Percentiles rank a stretch among this genome's conserved stretches.
Conservation (phyloP, 352 stramenopile genomes). For the Phytopythium vexans region DNA sequence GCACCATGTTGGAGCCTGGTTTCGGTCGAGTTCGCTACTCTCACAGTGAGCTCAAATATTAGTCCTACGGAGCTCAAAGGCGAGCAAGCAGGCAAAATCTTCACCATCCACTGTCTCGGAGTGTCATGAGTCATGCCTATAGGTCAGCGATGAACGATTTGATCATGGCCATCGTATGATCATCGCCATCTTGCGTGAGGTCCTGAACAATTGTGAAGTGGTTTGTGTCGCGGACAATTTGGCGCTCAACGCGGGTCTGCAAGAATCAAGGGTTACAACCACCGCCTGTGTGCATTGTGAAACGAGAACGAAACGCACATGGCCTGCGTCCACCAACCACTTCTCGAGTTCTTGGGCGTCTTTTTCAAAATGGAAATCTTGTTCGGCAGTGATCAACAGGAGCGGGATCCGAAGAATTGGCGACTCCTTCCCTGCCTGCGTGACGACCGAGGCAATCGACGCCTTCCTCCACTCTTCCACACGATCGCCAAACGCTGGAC, state of each 20-base stretch:
- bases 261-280: neutral
- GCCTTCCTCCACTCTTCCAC: conserved; percentile 70
- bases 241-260: conserved; percentile 34
- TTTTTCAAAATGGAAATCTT: conserved; percentile 83
- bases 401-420: conserved; percentile 50
- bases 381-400: conserved; percentile 59
- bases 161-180: conserved; percentile 47
- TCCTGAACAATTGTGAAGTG: conserved; percentile 76
- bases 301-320: conserved; percentile 25
- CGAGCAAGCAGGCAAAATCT: no score
- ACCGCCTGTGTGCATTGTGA: conserved; percentile 1
- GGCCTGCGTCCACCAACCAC: conserved; percentile 55
- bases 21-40: no score
- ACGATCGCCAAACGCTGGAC: conserved; percentile 65
- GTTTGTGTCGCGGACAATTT: conserved; percentile 49
- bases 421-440: conserved; percentile 30
- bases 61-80: no score
- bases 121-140: no score
- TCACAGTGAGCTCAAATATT: no score
- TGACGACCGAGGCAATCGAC: conserved; percentile 47
- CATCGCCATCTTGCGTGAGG: conserved; percentile 29
- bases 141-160: conserved; percentile 27
- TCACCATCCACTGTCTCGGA: no score
- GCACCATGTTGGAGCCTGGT: no score
- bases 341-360: conserved; percentile 58